Conservation (phyloP, 2,329 filamentous ascomycete species). For the Aspergillus floridensis region DNA sequence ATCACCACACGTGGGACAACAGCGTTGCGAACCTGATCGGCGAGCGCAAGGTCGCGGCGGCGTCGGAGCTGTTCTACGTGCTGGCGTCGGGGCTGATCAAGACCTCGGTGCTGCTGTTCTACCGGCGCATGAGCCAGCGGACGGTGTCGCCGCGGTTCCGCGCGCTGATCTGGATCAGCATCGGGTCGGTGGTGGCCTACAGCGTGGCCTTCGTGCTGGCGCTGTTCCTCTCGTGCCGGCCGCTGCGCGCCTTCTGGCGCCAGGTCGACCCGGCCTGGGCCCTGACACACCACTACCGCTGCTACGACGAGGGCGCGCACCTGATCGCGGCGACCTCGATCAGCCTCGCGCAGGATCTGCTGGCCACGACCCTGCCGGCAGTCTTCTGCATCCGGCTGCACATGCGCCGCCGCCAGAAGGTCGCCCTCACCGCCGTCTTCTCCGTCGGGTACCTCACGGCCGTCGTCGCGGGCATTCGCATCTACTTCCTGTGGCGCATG, state of each 20-base stretch:
- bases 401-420: conserved; percentile 8
- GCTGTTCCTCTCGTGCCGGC: conserved; percentile 6
- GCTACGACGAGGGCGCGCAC: conserved; percentile 8
- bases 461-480: background rate
- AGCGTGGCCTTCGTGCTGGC: conserved; percentile 7
- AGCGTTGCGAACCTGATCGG: background rate
- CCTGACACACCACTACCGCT: background rate
- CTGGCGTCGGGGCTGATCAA: conserved; percentile 1
- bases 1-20: conserved; percentile 11
- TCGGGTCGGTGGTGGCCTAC: conserved; percentile 6
- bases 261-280: conserved; percentile 4
- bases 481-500: conserved; percentile 5
- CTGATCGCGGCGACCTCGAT: conserved; percentile 5
- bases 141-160: conserved; percentile 6
- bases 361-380: conserved; percentile 5
- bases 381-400: conserved; percentile 3
- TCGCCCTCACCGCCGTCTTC: conserved; percentile 5
- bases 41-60: conserved; percentile 4
- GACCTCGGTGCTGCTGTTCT: conserved; percentile 7
- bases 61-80: conserved; percentile 4
- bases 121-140: conserved; percentile 9
- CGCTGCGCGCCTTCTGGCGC: conserved; percentile 6
- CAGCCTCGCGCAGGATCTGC: conserved; percentile 5
- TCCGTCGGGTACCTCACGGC: conserved; percentile 4
- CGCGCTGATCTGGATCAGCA: conserved; percentile 6